Base-by-base conservation (phyloP, 345 rosid species). In the Reutealis trisperma region DNA sequence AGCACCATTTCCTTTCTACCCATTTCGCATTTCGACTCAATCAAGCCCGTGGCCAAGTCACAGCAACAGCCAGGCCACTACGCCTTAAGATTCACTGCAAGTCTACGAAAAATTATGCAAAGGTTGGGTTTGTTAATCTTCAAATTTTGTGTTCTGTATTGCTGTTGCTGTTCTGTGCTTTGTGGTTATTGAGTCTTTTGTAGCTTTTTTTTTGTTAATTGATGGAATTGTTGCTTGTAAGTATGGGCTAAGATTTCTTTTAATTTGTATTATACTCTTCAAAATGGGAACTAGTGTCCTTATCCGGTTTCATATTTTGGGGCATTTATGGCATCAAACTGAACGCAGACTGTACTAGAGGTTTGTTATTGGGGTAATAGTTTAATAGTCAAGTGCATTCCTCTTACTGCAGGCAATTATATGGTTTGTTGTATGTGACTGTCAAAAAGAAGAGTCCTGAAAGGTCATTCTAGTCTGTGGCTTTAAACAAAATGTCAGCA, bases 21-120 rank as follows among this genome's bases (percentile, higher is more conserved):
- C 88, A 80, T 78, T 84, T 85, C 74, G 76, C 77, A 42, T 81
- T 69, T 59, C 82, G 75, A 24, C 63, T 73, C 76, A 73, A 5
- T 71, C 70, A 71, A 71, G 67, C 72, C 25, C 71, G 66, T 42
- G 66, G 62, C 64, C 74, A 51, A 37, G 76, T 76, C 60, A 60
- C 69, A 65, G 57, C 78, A 24, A 77, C 74, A 63, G 14, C 52
- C 80, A 19, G 18, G 79, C 52, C 87, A 68, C 63, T 37, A 37
- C 41, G 41, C 6, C 71, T 77, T 59, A 81, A 63, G 22, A 6
- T 77, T 52, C 82, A 68, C 37, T 87, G 88, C 89, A 75, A 76
- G 79, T 57, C 88, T 59, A 51, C 63, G 32, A 71, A 73, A 25
- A 72, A 21, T 76, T 58, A 45, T 65, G 30, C 75, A 63, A 84